Percentiles rank a stretch among this genome's conserved stretches.
Evolutionary conservation across 306 rosid species (phyloP).

Genomic region (Cicer yamashitae): DNA sequence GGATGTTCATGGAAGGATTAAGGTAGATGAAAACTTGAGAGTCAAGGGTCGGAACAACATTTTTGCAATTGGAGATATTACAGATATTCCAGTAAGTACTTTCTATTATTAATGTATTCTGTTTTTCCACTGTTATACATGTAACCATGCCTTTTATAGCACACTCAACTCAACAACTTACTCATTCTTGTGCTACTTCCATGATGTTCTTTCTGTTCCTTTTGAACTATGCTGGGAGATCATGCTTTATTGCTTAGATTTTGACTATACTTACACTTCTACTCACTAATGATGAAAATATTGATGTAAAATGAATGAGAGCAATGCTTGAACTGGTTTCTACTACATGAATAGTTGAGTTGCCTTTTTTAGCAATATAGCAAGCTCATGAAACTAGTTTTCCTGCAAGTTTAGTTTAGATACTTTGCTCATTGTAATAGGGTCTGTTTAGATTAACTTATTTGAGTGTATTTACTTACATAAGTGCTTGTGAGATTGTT

Average conservation of each 20-base stretch:
- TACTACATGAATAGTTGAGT: slow-evolving; percentile 2
- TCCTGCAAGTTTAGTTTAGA: background rate
- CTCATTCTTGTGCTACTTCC: slow-evolving; percentile 9
- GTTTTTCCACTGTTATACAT: slow-evolving; percentile 8
- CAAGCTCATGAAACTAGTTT: slow-evolving; percentile 32
- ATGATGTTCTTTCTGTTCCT: background rate
- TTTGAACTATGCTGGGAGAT: slow-evolving; percentile 33
- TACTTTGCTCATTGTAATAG: too few relatives aligned
- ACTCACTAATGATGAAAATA: slow-evolving; percentile 14
- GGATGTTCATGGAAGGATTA: slow-evolving; percentile 64
- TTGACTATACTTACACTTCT: slow-evolving; percentile 18
- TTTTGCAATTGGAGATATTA: slow-evolving; percentile 83
- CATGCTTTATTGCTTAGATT: slow-evolving; percentile 27
- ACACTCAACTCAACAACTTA: slow-evolving; percentile 20
- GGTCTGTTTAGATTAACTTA: too few relatives aligned
- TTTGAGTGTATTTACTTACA: too few relatives aligned
- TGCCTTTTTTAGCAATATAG: background rate
- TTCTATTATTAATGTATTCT: background rate
- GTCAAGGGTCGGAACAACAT: slow-evolving; percentile 63
- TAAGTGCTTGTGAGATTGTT: too few relatives aligned
- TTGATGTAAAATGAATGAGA: slow-evolving; percentile 31
- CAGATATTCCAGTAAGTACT: slow-evolving; percentile 70
- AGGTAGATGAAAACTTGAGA: slow-evolving; percentile 68
- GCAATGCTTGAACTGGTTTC: background rate
- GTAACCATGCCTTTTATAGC: slow-evolving; percentile 13